Percentiles rank a stretch among this genome's conserved stretches.
These are phyloP conservation scores for Penicillium nucicola DNA, from an alignment of 495 filamentous ascomycete species.

Conservation along the genomic window DNA sequence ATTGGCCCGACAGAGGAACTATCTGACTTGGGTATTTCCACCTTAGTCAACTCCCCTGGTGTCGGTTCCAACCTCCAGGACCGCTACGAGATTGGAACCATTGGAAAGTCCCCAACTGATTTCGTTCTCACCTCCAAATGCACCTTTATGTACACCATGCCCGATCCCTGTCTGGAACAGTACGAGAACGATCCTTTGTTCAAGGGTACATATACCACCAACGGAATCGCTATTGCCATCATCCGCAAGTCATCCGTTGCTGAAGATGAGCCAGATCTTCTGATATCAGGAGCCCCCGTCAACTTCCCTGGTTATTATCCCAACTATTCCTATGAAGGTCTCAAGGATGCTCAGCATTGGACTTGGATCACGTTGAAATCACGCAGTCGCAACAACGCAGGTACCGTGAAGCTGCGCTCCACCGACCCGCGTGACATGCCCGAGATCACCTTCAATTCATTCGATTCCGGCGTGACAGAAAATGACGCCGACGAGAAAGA, in stretches of 20 bases:
- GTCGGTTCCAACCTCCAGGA: conserved; percentile 69
- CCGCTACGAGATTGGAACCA: conserved; percentile 54
- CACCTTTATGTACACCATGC: conserved; percentile 37
- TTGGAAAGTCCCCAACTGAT: conserved; percentile 42
- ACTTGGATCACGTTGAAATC: conserved; percentile 52
- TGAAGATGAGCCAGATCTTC: conserved; percentile 43
- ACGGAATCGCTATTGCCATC: conserved; percentile 45
- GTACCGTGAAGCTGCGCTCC: conserved; percentile 45
- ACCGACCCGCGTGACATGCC: conserved; percentile 50
- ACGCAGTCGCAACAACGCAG: conserved; percentile 48
- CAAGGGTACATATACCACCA: conserved; percentile 47
- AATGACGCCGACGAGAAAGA: conserved; percentile 39
- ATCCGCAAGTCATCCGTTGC: conserved; percentile 37
- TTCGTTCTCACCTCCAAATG: conserved; percentile 47
- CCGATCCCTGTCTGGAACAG: conserved; percentile 48
- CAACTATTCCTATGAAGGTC: conserved; percentile 30
- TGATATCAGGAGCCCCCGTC: conserved; percentile 49
- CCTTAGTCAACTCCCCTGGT: conserved; percentile 55
- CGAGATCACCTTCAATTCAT: conserved; percentile 57
- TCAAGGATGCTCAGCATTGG: conserved; percentile 28
- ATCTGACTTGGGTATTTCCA: conserved; percentile 41
- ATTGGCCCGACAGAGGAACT: conserved; percentile 55
- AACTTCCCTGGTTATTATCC: conserved; percentile 42
- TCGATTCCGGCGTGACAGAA: conserved; percentile 34
- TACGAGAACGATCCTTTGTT: conserved; percentile 37